Conservation (phyloP, 139 green algal genomes). For the Micractinium conductrix region DNA sequence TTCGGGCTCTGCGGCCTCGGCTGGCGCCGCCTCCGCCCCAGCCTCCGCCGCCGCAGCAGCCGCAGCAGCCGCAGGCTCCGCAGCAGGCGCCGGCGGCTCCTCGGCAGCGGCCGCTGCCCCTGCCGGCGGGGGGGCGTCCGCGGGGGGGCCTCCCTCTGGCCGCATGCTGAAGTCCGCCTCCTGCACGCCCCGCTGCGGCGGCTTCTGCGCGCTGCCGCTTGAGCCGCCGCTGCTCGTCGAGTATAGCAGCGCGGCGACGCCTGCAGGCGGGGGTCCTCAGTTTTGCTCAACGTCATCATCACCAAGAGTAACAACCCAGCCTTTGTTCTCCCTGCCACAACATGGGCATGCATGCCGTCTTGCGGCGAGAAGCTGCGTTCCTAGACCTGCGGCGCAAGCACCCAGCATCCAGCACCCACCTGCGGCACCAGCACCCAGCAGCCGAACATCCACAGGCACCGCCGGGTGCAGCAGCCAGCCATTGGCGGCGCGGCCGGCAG, state of each 20-base stretch:
- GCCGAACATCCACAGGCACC: constrained; percentile 40
- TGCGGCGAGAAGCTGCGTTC: too few relatives aligned
- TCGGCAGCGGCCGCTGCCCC: background rate
- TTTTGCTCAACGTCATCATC: too few relatives aligned
- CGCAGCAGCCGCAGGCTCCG: background rate
- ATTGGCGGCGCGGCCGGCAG: background rate
- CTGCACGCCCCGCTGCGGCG: too few relatives aligned
- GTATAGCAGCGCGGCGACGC: too few relatives aligned
- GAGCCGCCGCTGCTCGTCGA: too few relatives aligned
- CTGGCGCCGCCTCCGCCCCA: background rate
- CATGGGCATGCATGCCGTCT: background rate
- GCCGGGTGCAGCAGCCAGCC: constrained; percentile 36
- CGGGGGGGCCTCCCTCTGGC: background rate
- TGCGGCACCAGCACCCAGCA: constrained; percentile 25
- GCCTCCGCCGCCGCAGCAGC: background rate
- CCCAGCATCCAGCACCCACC: background rate
- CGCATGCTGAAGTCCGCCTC: background rate
- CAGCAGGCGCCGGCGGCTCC: background rate
- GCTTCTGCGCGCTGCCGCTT: too few relatives aligned
- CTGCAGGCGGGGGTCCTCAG: too few relatives aligned
- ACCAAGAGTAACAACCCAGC: too few relatives aligned
- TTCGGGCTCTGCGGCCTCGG: background rate
- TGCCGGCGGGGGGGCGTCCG: background rate
- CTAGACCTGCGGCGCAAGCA: too few relatives aligned
- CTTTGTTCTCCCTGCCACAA: background rate